phyloP scores from a whole-genome alignment of 441 rosid species.

The Isatis lusitanica region DNA sequence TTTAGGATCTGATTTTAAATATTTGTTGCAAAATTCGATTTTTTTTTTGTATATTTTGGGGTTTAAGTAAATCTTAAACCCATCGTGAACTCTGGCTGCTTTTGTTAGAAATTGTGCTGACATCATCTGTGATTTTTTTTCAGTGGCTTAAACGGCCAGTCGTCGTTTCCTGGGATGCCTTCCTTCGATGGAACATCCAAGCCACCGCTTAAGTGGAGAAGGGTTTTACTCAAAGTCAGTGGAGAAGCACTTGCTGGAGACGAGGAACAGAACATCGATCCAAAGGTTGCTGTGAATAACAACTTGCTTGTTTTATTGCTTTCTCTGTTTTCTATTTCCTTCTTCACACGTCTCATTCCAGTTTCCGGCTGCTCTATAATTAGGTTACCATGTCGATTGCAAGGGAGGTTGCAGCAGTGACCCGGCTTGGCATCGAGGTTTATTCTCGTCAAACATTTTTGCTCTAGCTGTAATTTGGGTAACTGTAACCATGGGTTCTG shows the following conservation, averaged over 20 bases:
- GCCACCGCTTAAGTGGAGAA: slow-evolving; percentile 72
- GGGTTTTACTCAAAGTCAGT: slow-evolving; percentile 93
- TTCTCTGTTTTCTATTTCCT: not conserved
- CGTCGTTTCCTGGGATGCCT: slow-evolving; percentile 56
- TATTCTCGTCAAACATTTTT: not conserved
- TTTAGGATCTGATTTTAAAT: not conserved
- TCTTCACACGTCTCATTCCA: slow-evolving; percentile 2
- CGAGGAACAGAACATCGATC: slow-evolving; percentile 73
- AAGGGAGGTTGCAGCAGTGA: slow-evolving; percentile 89
- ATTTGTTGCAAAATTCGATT: not conserved
- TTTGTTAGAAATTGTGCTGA: not conserved
- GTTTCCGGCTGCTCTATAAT: not conserved
- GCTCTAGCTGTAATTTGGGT: not conserved
- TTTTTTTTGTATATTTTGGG: not conserved
- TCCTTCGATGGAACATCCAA: slow-evolving; percentile 51
- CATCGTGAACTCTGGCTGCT: not conserved
- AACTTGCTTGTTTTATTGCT: not conserved
- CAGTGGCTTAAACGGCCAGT: slow-evolving; percentile 45
- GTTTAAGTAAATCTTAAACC: not conserved
- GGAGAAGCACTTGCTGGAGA: slow-evolving; percentile 98
- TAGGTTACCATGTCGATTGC: slow-evolving; percentile 94
- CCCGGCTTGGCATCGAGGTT: slow-evolving; percentile 90
- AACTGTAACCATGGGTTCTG: not conserved
- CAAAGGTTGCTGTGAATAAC: slow-evolving; percentile 53
- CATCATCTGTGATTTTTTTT: not conserved